A percentile compares a stretch with the other conserved stretches of the same genome.
phyloP scores from a whole-genome alignment of 2,329 filamentous ascomycete genomes.

The Phaeosphaeriaceae sp. region DNA sequence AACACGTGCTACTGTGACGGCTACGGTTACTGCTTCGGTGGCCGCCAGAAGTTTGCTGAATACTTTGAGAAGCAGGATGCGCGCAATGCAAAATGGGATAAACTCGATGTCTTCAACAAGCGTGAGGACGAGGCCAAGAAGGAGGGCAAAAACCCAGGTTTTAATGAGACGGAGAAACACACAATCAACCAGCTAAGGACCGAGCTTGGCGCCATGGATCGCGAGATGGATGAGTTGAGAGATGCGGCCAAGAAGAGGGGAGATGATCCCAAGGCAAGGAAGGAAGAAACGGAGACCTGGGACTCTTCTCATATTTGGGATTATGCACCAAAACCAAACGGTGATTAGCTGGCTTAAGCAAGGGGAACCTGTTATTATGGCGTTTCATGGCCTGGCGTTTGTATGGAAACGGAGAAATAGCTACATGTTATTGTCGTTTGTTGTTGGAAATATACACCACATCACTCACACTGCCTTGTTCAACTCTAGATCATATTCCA shows the following conservation, averaged over 20 bases:
- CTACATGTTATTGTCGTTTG: background rate
- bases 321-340: conserved; percentile 39
- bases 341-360: conserved; percentile 10
- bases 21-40: conserved; percentile 67
- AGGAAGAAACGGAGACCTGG: conserved; percentile 43
- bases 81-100: conserved; percentile 49
- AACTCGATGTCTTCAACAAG: conserved; percentile 50
- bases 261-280: conserved; percentile 36
- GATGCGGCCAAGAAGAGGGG: conserved; percentile 43
- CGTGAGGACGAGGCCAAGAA: conserved; percentile 43
- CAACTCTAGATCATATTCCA: no score
- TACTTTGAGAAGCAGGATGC: conserved; percentile 57
- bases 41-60: conserved; percentile 55
- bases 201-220: conserved; percentile 31
- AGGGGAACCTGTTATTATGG: conserved; percentile 10
- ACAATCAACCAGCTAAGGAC: conserved; percentile 29
- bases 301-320: conserved; percentile 46
- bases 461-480: no score
- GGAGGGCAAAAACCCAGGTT: conserved; percentile 28
- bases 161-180: conserved; percentile 27
- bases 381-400: conserved; percentile 22
- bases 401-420: no score
- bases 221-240: conserved; percentile 34
- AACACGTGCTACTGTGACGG: conserved; percentile 66
- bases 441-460: no score